Evolutionary conservation across 1,139 yeast genomes (phyloP).

Genomic region (Lodderomyces theae): DNA sequence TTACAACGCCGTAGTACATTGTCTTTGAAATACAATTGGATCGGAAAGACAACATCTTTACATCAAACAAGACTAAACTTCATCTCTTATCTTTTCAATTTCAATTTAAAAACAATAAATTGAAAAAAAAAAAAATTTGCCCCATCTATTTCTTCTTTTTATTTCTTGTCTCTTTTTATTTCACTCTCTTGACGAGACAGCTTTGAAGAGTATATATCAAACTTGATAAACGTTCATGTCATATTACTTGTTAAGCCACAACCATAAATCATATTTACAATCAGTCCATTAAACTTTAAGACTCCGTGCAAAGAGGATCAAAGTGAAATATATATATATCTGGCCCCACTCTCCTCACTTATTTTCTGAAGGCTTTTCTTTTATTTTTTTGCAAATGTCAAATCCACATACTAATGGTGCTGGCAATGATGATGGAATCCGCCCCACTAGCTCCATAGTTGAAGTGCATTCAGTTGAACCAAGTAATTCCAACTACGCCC

Average conservation of each 20-base stretch:
- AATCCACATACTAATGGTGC: not conserved
- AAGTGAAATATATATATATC: too few relatives aligned
- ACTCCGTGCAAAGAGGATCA: too few relatives aligned
- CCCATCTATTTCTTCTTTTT: not conserved
- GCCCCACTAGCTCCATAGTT: not conserved
- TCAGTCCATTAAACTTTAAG: constrained; percentile 14
- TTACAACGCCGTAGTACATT: too few relatives aligned
- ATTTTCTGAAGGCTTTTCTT: too few relatives aligned
- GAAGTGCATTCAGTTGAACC: not conserved
- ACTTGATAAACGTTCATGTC: constrained; percentile 9
- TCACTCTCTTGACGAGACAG: not conserved
- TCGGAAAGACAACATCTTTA: too few relatives aligned
- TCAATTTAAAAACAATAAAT: too few relatives aligned
- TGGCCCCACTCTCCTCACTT: too few relatives aligned
- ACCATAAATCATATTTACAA: constrained; percentile 15
- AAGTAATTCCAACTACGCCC: not conserved
- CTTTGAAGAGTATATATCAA: not conserved
- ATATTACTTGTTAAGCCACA: constrained; percentile 15
- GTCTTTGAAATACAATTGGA: too few relatives aligned
- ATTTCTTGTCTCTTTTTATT: constrained; percentile 3
- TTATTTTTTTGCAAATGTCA: not conserved
- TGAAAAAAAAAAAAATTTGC: not conserved
- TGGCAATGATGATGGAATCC: not conserved
- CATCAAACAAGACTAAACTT: too few relatives aligned
- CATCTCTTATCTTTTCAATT: too few relatives aligned